These are phyloP conservation scores for Fusarium sp. DNA, from an alignment of 2,329 filamentous ascomycete genomes.

Conservation along the genomic window DNA sequence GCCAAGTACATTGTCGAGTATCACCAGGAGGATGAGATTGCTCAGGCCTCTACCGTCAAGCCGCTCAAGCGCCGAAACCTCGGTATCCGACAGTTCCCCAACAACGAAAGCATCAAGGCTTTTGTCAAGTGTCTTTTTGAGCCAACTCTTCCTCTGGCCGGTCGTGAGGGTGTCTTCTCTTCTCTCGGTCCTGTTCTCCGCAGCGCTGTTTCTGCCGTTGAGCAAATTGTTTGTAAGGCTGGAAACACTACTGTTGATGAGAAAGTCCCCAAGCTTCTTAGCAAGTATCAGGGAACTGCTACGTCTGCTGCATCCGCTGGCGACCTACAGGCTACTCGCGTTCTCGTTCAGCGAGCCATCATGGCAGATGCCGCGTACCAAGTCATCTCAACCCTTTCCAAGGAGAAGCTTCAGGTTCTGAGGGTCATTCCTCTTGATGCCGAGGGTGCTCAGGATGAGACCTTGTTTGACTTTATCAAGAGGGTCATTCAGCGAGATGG, in stretches of 20 bases:
- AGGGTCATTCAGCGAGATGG: slow-evolving; percentile 15
- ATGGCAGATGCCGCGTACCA: slow-evolving; percentile 38
- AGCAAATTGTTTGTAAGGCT: slow-evolving; percentile 15
- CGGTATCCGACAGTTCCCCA: background rate
- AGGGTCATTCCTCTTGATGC: slow-evolving; percentile 16
- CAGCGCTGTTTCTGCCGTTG: background rate
- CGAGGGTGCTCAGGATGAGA: background rate
- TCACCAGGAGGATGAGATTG: background rate
- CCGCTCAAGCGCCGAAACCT: slow-evolving; percentile 11
- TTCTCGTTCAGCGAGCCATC: slow-evolving; percentile 36
- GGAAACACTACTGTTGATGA: slow-evolving; percentile 2
- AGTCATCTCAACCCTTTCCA: slow-evolving; percentile 11
- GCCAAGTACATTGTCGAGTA: slow-evolving; percentile 12
- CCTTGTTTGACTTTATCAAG: slow-evolving; percentile 37
- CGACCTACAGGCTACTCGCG: slow-evolving; percentile 9
- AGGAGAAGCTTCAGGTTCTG: slow-evolving; percentile 11
- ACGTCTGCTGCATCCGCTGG: background rate
- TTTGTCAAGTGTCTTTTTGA: slow-evolving; percentile 36
- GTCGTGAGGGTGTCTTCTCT: slow-evolving; percentile 24
- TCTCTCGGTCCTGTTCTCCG: slow-evolving; percentile 29
- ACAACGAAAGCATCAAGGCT: background rate
- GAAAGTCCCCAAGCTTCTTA: slow-evolving; percentile 7
- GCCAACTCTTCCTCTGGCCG: slow-evolving; percentile 26
- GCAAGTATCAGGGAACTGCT: background rate
- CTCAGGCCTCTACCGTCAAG: background rate